A percentile compares a stretch with the other conserved stretches of the same genome.
phyloP scores from a whole-genome alignment of 345 rosid genomes.

The Brassica cretica region DNA sequence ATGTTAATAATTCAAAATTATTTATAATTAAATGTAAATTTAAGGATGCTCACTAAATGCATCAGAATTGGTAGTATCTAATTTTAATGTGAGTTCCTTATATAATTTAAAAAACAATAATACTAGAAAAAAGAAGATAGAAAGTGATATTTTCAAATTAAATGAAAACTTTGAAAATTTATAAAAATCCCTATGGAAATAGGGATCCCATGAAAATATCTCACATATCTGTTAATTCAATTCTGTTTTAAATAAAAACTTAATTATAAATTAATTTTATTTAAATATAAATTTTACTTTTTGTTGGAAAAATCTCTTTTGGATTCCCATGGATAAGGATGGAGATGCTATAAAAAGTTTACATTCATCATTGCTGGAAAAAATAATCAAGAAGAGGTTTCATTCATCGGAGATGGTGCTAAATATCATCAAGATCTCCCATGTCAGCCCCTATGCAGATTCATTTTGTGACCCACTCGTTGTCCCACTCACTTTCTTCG shows the following conservation, averaged over 20 bases:
- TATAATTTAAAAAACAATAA: too few relatives aligned
- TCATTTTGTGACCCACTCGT: not conserved
- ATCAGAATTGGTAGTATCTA: too few relatives aligned
- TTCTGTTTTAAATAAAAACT: not conserved
- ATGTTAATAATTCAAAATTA: too few relatives aligned
- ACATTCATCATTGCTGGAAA: not conserved
- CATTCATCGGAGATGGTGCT: not conserved
- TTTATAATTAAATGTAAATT: too few relatives aligned
- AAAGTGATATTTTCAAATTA: not conserved
- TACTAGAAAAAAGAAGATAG: not conserved
- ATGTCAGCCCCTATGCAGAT: not conserved
- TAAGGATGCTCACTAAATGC: too few relatives aligned
- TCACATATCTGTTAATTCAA: not conserved
- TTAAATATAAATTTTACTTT: not conserved
- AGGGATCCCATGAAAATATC: not conserved
- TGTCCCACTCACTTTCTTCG: slow-evolving; percentile 2
- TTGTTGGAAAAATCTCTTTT: not conserved
- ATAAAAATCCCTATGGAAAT: not conserved
- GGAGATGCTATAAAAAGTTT: not conserved
- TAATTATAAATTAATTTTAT: not conserved
- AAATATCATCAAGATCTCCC: not conserved
- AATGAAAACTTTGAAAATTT: not conserved
- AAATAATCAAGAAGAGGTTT: not conserved
- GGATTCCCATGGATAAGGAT: not conserved
- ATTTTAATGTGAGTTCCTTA: not conserved